Conservation (phyloP, 306 rosid genomes). For the Vigna mungo region DNA sequence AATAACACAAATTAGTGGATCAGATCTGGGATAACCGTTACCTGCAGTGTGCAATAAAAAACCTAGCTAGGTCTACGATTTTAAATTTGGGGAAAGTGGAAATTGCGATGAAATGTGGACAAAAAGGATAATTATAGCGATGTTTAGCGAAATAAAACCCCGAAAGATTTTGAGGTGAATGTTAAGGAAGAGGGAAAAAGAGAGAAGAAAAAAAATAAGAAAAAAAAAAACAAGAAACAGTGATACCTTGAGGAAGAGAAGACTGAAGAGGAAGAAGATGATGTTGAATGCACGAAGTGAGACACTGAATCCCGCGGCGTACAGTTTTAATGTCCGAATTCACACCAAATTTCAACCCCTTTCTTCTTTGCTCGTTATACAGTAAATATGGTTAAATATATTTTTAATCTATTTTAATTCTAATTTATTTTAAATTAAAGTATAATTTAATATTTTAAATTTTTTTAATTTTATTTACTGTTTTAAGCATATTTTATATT, state of each 20-base stretch:
- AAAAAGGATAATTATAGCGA: not conserved
- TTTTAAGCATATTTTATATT: too few species aligned
- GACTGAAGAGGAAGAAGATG: not conserved
- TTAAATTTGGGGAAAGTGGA: not conserved
- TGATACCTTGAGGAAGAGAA: slow-evolving; percentile 24
- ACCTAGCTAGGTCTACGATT: not conserved
- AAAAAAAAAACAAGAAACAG: not conserved
- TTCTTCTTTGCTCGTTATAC: not conserved
- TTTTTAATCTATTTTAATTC: too few species aligned
- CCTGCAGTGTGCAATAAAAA: not conserved
- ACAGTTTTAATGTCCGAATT: not conserved
- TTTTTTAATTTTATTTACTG: too few species aligned
- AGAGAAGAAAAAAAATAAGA: not conserved
- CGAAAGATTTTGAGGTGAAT: not conserved
- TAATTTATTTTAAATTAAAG: too few species aligned
- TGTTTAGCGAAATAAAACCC: not conserved
- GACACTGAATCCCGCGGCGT: not conserved
- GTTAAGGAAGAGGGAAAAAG: not conserved
- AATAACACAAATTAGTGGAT: not conserved
- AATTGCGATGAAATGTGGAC: not conserved
- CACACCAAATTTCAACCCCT: too few species aligned
- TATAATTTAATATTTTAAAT: too few species aligned
- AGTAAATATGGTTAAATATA: too few species aligned
- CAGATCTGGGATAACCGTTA: not conserved
- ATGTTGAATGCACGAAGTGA: not conserved